Conservation (phyloP, 2,329 filamentous ascomycete species). For the Aspergillus persii region DNA sequence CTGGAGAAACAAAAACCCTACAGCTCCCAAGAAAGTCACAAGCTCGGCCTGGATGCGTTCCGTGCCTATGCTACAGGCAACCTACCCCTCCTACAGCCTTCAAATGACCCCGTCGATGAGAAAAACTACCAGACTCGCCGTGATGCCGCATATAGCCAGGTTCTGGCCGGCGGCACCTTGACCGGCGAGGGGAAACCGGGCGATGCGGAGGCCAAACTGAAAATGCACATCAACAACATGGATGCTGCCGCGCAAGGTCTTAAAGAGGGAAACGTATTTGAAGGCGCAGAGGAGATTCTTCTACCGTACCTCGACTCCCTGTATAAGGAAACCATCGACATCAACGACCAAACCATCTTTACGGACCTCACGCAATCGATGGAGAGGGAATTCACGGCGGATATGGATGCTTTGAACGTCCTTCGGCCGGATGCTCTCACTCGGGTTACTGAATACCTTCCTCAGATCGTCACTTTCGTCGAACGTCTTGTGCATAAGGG, state of each 20-base stretch:
- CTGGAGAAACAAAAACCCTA: conserved; percentile 39
- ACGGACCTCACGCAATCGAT: conserved; percentile 81
- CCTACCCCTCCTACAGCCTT: not conserved
- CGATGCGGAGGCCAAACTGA: conserved; percentile 81
- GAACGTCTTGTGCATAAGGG: conserved; percentile 78
- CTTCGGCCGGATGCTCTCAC: conserved; percentile 78
- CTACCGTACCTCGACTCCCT: conserved; percentile 75
- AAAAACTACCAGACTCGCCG: conserved; percentile 47
- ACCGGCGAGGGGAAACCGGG: conserved; percentile 57
- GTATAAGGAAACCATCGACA: conserved; percentile 56
- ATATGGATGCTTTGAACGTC: conserved; percentile 85
- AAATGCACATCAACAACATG: conserved; percentile 77
- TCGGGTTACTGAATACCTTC: conserved; percentile 87
- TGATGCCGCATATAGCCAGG: conserved; percentile 52
- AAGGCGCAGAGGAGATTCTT: conserved; percentile 65
- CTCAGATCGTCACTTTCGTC: conserved; percentile 82
- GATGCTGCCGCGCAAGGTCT: conserved; percentile 55
- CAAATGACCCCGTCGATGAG: not conserved
- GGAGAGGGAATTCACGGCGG: conserved; percentile 82
- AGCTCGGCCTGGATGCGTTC: conserved; percentile 42
- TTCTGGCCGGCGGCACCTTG: conserved; percentile 56
- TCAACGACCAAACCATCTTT: conserved; percentile 71
- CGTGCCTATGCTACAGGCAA: conserved; percentile 42
- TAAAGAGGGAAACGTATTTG: conserved; percentile 49
- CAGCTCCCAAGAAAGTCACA: not conserved